Evolutionary conservation across 2,329 filamentous ascomycete genomes (phyloP), one percentile per base, ranked within the genome.

Genomic region (Volutella citrinella): DNA sequence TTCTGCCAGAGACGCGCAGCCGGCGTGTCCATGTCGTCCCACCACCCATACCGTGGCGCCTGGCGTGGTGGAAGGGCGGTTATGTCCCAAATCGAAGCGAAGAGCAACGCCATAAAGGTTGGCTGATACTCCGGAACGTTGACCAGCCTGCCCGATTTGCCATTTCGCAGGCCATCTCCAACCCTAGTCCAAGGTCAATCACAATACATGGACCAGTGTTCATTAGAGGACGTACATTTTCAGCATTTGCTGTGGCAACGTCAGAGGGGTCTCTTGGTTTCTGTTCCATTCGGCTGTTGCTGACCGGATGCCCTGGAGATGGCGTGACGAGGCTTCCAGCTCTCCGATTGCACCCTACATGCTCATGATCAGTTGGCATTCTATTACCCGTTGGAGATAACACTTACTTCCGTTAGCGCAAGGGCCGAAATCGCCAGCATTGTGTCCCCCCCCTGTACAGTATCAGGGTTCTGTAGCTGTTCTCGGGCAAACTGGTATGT

Each of bases 401-500:
- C 19, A 23, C 24, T 28, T 55, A 69, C 66, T 57, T 70, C 67
- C 28, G 66, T 62, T 18, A 70, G 48, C 26, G 66, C 65, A 14
- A 70, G 58, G 22, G 61, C 64, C 19, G 65, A 64, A 22, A 70
- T 64, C 2, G 66, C 65, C 34, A 67, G 51, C 46, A 69, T 64
- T 2, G 64, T 64, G 21, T 64, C 62, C 32, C 68, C 65, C 35
- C 60, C 63, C 24, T 61, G 55, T 19, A 56, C 63, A 7, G 55
- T 53, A 27, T 60, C 58, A n/a, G 58, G 53, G 21, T 58, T 54
- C 28, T 58, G 57, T 25, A 69, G 49, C 38, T 69, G 65, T 41
- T 66, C 59, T 40, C 66, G 63, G 30, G 66, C 65, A 38, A 68
- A 69, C 33, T 65, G 61, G 48, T 69, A 69, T 10, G 67, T 67